These are phyloP conservation scores for Diaporthe destruens DNA, from an alignment of 2,329 filamentous ascomycete genomes.

Conservation along the genomic window DNA sequence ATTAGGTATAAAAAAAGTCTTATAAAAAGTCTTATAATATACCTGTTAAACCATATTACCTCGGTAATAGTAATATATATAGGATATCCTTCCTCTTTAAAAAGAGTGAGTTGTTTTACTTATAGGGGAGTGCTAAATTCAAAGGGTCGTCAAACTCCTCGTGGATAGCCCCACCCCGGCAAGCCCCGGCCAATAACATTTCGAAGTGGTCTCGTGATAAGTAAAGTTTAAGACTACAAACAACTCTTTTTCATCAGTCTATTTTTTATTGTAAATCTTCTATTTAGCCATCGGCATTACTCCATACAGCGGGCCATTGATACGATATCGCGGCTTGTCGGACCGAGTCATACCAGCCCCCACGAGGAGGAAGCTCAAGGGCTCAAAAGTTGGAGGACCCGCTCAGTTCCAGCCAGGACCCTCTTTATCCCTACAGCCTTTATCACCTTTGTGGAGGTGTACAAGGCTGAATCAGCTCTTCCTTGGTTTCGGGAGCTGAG, in stretches of 20 bases:
- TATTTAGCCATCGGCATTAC: neutral
- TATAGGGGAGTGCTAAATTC: too few species aligned
- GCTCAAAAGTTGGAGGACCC: constrained; percentile 2
- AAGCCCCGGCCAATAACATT: neutral
- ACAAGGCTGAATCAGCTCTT: constrained; percentile 17
- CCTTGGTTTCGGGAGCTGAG: neutral
- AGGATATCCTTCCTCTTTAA: too few species aligned
- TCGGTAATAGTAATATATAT: too few species aligned
- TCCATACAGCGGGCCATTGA: constrained; percentile 2
- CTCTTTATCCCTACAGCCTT: neutral
- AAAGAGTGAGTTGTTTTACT: too few species aligned
- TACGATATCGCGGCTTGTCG: constrained; percentile 9
- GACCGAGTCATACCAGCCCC: constrained; percentile 25
- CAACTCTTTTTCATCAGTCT: neutral
- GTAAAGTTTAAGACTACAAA: neutral
- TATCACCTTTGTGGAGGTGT: too few species aligned
- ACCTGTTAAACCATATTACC: too few species aligned
- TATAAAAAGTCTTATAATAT: too few species aligned
- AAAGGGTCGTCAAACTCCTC: too few species aligned
- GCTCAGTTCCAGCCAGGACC: constrained; percentile 13
- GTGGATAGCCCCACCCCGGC: neutral
- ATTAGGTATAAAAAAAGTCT: too few species aligned
- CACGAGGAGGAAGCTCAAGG: constrained; percentile 29
- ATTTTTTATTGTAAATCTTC: neutral
- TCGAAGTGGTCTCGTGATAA: constrained; percentile 30